Evolutionary conservation across 768 basidiomycete genomes (phyloP), one percentile per base, ranked within the genome.

Genomic region (Phaeotremella fagi): DNA sequence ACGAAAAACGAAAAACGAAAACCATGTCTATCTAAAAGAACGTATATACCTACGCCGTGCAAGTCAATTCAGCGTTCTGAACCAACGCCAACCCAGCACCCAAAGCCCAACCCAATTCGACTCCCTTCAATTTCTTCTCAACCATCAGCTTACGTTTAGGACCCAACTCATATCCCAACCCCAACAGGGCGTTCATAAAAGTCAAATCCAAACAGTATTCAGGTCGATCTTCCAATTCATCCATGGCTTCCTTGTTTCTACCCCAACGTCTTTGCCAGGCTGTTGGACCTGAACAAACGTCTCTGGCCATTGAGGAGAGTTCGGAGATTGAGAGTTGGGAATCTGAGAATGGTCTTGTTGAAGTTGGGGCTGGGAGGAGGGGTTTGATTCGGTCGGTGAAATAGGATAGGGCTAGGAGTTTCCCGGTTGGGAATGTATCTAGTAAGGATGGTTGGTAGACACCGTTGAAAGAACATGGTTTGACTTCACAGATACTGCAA

Each of bases 181-280:
- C 79, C 52, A 98, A 74, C 57, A 99, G 73, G 44, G 83, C 85
- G 68, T 95, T 84, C 91, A 90, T 89, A 74, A 94, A 99, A 37
- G 89, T 97, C 67, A 98, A 74, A 72, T 99, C 94, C 35, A 97
- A 80, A 73, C 95, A 99, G 80, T 86, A 92, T 78, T 97, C 94
- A 0, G 94, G 91, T 9, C 92, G 79, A 44, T 78, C 88, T 44
- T 81, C 78, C 4, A 98, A 77, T 67, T 95, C 94, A 0, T 75
- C 78, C 72, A 85, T 78, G 29, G 81, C 81, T 1, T 69, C 72
- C 4, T 75, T 45, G 59, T 75, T 72, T 23, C 62, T 63, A 23
- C 68, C 68, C 68, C 80, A 73, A 15, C 66, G 53, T 26, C 54
- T 59, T 20, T 60, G 50, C 87, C 90, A 90, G 24, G 79, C 75